Percentiles rank a stretch among this genome's conserved stretches.
Conservation (phyloP, 768 basidiomycete genomes). For the Peribolospora kevripleyi region DNA sequence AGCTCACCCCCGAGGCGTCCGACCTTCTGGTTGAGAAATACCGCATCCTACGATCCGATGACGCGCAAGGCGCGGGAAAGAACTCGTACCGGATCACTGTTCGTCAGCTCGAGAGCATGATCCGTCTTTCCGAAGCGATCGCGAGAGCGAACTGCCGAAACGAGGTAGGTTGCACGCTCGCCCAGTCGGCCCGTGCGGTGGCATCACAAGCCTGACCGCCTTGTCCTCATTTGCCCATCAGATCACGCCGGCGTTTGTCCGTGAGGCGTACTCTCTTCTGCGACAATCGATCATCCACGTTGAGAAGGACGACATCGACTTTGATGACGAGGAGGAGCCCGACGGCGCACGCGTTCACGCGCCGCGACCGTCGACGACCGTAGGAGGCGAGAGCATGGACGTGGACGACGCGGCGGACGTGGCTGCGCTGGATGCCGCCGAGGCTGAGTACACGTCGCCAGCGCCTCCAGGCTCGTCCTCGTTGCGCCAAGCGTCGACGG, state of each 20-base stretch:
- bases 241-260: constrained; percentile 83
- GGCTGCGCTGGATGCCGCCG: constrained; percentile 26
- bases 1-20: constrained; percentile 83
- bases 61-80: constrained; percentile 58
- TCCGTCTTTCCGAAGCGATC: constrained; percentile 88
- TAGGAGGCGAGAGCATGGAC: constrained; percentile 41
- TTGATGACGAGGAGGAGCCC: constrained; percentile 63
- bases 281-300: constrained; percentile 97
- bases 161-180: constrained; percentile 32
- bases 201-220: neutral
- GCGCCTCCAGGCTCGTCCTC: constrained; percentile 15
- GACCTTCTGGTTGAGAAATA: constrained; percentile 90
- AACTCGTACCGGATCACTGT: constrained; percentile 96
- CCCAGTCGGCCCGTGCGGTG: neutral
- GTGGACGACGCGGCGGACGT: constrained; percentile 30
- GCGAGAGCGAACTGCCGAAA: constrained; percentile 85
- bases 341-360: constrained; percentile 27
- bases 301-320: constrained; percentile 93
- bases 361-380: constrained; percentile 14
- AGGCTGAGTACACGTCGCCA: constrained; percentile 19
- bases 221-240: constrained; percentile 15
- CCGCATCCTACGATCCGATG: constrained; percentile 70
- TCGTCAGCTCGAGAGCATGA: constrained; percentile 93
- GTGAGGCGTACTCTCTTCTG: constrained; percentile 80
- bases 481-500: constrained; percentile 17